phyloP scores from a whole-genome alignment of 768 basidiomycete species.

The Podaxis sp. region DNA sequence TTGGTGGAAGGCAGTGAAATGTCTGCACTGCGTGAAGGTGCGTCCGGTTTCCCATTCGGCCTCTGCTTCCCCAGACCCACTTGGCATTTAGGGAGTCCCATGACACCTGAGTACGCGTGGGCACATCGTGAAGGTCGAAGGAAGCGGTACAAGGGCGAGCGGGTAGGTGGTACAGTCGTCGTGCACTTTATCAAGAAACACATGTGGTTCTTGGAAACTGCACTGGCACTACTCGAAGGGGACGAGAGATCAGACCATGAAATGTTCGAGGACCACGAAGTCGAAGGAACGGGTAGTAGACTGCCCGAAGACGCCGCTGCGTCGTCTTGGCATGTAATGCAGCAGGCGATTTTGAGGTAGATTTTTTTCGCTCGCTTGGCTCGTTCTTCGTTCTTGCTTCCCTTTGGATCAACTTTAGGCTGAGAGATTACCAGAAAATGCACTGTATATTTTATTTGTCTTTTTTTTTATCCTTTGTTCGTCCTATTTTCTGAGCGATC shows the following conservation, averaged over 20 bases:
- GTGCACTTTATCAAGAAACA: constrained; percentile 98
- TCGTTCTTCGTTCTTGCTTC: neutral
- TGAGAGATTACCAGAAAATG: neutral
- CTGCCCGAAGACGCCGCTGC: neutral
- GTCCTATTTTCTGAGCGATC: neutral
- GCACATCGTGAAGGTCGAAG: constrained; percentile 63
- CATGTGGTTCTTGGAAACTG: constrained; percentile 95
- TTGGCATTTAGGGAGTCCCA: constrained; percentile 41
- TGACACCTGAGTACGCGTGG: constrained; percentile 67
- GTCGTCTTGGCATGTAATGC: neutral
- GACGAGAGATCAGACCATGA: constrained; percentile 62
- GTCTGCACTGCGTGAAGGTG: constrained; percentile 66
- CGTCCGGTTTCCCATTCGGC: neutral
- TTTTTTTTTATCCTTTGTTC: neutral
- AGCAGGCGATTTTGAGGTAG: neutral
- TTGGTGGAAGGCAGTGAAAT: constrained; percentile 90
- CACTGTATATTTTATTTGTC: neutral
- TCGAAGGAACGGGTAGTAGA: neutral
- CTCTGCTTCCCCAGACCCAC: neutral
- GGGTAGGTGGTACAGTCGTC: constrained; percentile 88
- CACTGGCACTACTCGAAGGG: constrained; percentile 80
- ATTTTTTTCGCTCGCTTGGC: neutral
- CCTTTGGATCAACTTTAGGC: neutral
- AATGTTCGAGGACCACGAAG: constrained; percentile 13
- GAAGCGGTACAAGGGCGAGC: constrained; percentile 58